Evolutionary conservation across 2,329 filamentous ascomycete genomes (phyloP).

Genomic region (Fusarium nematophilum): DNA sequence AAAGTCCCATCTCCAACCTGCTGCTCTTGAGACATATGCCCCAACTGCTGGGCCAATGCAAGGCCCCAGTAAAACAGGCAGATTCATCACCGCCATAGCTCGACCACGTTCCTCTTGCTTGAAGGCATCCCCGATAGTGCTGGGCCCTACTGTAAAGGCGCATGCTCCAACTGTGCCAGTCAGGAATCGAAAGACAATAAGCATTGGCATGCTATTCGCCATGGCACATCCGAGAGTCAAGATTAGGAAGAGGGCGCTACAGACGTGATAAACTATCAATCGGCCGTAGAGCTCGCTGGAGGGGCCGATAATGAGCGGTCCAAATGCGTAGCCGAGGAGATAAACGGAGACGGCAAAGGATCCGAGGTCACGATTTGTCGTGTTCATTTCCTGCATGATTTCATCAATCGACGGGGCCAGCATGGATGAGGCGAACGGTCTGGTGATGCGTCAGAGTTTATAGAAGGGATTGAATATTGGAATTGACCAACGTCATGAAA

Average conservation of each 20-base stretch:
- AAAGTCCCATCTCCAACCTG: no score
- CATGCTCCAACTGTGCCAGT: conserved; percentile 66
- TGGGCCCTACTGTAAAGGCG: conserved; percentile 63
- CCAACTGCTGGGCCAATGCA: no score
- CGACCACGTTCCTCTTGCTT: no score
- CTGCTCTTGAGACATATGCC: no score
- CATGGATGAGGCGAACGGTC: conserved; percentile 32
- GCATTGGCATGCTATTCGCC: conserved; percentile 55
- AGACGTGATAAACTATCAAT: conserved; percentile 56
- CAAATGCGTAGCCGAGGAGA: conserved; percentile 63
- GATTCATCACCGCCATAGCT: no score
- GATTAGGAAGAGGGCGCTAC: conserved; percentile 44
- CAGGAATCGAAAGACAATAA: conserved; percentile 71
- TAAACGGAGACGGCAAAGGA: conserved; percentile 42
- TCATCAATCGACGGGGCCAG: conserved; percentile 22
- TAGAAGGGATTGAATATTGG: background rate
- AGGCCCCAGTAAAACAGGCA: no score
- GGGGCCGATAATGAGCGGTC: conserved; percentile 59
- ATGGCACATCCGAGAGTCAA: conserved; percentile 19
- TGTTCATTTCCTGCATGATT: conserved; percentile 21
- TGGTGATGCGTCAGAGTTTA: background rate
- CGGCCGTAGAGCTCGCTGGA: conserved; percentile 62
- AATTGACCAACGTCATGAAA: conserved; percentile 18
- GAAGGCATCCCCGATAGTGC: no score
- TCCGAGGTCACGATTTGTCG: conserved; percentile 24